Percentiles rank a stretch among this genome's conserved stretches.
Conservation (phyloP, 2,329 filamentous ascomycete species). For the Monosporascus cannonballus region DNA sequence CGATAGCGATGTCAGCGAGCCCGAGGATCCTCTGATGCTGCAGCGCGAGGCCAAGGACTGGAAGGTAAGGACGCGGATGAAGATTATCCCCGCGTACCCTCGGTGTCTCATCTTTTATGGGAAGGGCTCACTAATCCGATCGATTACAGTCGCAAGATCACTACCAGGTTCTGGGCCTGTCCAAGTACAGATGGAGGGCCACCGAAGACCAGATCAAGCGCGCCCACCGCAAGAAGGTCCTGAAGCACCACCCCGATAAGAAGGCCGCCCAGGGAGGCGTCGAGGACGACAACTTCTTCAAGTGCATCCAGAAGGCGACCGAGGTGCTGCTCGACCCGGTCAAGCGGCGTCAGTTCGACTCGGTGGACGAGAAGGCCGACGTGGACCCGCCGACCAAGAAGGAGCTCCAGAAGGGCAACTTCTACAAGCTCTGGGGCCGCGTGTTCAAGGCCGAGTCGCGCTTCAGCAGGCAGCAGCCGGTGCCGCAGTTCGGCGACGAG, state of each 20-base stretch:
- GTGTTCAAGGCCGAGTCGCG: slow-evolving; percentile 89
- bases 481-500: slow-evolving; percentile 78
- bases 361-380: slow-evolving; percentile 88
- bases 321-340: slow-evolving; percentile 88
- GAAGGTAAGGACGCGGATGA: slow-evolving; percentile 61
- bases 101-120: background rate
- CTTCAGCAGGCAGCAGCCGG: slow-evolving; percentile 87
- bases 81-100: background rate
- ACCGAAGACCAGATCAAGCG: slow-evolving; percentile 98
- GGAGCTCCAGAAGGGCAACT: slow-evolving; percentile 77
- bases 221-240: slow-evolving; percentile 98
- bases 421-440: slow-evolving; percentile 88
- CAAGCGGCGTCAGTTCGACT: slow-evolving; percentile 93
- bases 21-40: slow-evolving; percentile 88
- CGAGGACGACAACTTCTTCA: slow-evolving; percentile 99
- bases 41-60: slow-evolving; percentile 96
- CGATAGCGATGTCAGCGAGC: slow-evolving; percentile 84
- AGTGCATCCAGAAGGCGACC: slow-evolving; percentile 98
- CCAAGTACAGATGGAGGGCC: slow-evolving; percentile 86
- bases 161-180: slow-evolving; percentile 90
- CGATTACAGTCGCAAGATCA: slow-evolving; percentile 76
- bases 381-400: slow-evolving; percentile 92
- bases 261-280: slow-evolving; percentile 82
- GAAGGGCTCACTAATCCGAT: slow-evolving; percentile 3
- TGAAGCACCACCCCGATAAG: slow-evolving; percentile 98